Conservation (phyloP, 306 rosid genomes). For the Cyclanthera cordifolia region DNA sequence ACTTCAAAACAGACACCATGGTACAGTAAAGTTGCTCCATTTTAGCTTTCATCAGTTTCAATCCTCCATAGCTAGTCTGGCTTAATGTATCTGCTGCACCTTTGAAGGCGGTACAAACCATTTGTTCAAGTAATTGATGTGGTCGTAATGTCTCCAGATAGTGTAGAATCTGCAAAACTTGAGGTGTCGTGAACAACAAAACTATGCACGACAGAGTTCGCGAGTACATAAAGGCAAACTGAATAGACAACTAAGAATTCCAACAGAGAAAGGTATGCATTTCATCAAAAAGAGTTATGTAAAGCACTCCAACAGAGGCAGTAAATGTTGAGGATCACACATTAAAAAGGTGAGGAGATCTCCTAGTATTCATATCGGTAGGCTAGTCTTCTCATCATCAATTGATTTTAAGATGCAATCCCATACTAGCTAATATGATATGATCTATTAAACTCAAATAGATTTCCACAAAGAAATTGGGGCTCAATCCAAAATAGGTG, state of each 20-base stretch:
- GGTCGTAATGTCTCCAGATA: slow-evolving; percentile 79
- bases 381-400: too few species aligned
- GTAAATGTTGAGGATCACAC: background rate
- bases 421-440: too few species aligned
- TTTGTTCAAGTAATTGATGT: slow-evolving; percentile 84
- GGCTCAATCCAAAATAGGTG: too few species aligned
- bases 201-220: background rate
- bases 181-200: slow-evolving; percentile 13
- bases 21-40: slow-evolving; percentile 72
- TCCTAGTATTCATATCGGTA: too few species aligned
- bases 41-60: slow-evolving; percentile 61
- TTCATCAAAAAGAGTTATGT: background rate
- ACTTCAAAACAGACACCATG: slow-evolving; percentile 52
- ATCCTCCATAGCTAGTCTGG: slow-evolving; percentile 63
- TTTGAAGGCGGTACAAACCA: slow-evolving; percentile 77
- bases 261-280: background rate
- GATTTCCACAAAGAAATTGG: too few species aligned
- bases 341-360: too few species aligned
- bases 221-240: background rate
- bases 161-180: slow-evolving; percentile 62
- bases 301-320: background rate
- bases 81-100: slow-evolving; percentile 64
- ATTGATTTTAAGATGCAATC: too few species aligned
- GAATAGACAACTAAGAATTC: background rate
- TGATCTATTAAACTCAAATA: too few species aligned